These are phyloP conservation scores for Mycena crocata DNA, from an alignment of 768 basidiomycete species.

Conservation along the genomic window DNA sequence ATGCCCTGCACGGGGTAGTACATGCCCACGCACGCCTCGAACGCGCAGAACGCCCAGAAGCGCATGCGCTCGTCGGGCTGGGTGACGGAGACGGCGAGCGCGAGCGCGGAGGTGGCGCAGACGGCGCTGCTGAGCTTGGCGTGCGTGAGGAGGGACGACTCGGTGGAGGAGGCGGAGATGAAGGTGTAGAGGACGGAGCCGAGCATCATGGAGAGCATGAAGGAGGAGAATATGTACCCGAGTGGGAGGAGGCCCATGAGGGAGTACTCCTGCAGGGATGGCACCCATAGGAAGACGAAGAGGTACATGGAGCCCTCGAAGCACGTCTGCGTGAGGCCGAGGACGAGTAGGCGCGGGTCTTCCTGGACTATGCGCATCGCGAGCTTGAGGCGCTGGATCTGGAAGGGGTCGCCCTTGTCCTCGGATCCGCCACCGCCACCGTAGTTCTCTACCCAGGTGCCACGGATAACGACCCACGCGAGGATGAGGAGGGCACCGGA, in stretches of 20 bases:
- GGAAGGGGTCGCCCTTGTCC: conserved; percentile 54
- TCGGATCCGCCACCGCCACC: conserved; percentile 49
- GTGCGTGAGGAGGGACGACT: conserved; percentile 63
- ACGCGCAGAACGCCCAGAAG: conserved; percentile 81
- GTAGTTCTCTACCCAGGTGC: conserved; percentile 77
- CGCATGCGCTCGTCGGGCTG: conserved; percentile 59
- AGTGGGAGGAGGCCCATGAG: conserved; percentile 64
- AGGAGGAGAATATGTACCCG: conserved; percentile 83
- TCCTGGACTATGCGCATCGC: conserved; percentile 69
- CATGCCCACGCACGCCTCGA: conserved; percentile 83
- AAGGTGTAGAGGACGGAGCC: conserved; percentile 76
- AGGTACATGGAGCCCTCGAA: conserved; percentile 90
- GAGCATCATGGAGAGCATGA: conserved; percentile 88
- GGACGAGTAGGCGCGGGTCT: conserved; percentile 69
- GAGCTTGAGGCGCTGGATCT: conserved; percentile 62
- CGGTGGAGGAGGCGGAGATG: conserved; percentile 19
- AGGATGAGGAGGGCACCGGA: conserved; percentile 67
- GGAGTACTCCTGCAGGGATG: conserved; percentile 74
- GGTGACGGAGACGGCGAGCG: conserved; percentile 63
- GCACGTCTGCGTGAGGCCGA: conserved; percentile 82
- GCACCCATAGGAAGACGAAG: conserved; percentile 88
- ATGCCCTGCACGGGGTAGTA: conserved; percentile 86
- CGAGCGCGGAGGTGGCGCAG: conserved; percentile 67
- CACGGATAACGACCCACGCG: conserved; percentile 66
- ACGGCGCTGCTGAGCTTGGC: conserved; percentile 75